Conservation (phyloP, 179 eudicot species). For the Nepenthes alata region DNA sequence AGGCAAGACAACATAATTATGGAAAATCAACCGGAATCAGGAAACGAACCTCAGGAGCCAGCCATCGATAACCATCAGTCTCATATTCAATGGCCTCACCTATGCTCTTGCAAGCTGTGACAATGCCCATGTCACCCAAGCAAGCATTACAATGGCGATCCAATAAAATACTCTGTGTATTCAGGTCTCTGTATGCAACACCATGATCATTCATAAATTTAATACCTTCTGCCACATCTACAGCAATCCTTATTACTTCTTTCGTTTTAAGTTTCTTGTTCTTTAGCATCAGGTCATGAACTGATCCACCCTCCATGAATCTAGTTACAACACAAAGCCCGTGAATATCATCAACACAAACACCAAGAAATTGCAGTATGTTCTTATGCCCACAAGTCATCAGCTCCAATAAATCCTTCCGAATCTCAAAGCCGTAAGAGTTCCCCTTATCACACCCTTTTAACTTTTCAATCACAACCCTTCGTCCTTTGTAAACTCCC, state of each 20-base stretch:
- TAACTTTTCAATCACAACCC: conserved; percentile 64
- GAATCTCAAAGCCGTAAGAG: conserved; percentile 59
- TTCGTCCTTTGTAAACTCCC: conserved; percentile 71
- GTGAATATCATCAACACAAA: conserved; percentile 60
- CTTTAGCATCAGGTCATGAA: conserved; percentile 65
- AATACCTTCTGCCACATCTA: conserved; percentile 76
- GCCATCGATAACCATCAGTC: conserved; percentile 95
- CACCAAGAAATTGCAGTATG: conserved; percentile 68
- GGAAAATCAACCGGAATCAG: not conserved
- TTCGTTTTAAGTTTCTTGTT: conserved; percentile 66
- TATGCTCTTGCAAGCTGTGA: conserved; percentile 61
- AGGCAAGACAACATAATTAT: not conserved
- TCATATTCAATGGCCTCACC: conserved; percentile 92
- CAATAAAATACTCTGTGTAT: conserved; percentile 69
- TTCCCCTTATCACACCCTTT: conserved; percentile 92
- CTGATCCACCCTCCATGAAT: conserved; percentile 87
- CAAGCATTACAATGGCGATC: conserved; percentile 86
- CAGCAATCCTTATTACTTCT: conserved; percentile 64
- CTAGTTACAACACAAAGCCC: conserved; percentile 79
- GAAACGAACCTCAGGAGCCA: conserved; percentile 83
- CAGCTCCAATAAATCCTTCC: conserved; percentile 65
- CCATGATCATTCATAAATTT: conserved; percentile 93
- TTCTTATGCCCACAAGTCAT: conserved; percentile 94
- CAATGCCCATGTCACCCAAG: conserved; percentile 90
- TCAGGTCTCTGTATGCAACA: conserved; percentile 66